These are phyloP conservation scores for Apiotrichum sp. DNA, from an alignment of 1,284 basidiomycete genomes.

Conservation along the genomic window DNA sequence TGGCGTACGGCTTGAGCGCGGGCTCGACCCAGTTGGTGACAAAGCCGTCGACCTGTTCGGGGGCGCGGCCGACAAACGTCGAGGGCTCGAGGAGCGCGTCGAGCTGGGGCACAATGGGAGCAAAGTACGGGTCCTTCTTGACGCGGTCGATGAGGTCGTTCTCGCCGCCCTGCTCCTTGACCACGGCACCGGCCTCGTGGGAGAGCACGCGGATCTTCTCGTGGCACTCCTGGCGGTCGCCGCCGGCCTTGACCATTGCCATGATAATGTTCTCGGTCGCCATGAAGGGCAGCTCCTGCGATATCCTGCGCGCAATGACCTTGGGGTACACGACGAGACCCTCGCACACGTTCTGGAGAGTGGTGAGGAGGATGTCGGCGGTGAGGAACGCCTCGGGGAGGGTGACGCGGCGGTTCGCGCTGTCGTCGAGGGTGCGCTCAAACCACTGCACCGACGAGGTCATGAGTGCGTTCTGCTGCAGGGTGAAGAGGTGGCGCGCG, in stretches of 20 bases:
- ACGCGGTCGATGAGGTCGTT: constrained; percentile 95
- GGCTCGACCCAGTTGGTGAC: constrained; percentile 81
- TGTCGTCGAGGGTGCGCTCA: constrained; percentile 91
- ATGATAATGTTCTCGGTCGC: constrained; percentile 98
- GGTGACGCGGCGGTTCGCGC: constrained; percentile 93
- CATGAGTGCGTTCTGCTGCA: constrained; percentile 90
- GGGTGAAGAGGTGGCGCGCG: constrained; percentile 82
- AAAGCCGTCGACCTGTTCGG: constrained; percentile 88
- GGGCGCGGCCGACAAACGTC: constrained; percentile 84
- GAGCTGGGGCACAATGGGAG: constrained; percentile 51
- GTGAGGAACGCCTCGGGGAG: constrained; percentile 97
- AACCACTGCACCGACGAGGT: constrained; percentile 92
- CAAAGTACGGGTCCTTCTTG: constrained; percentile 60
- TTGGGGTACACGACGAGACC: constrained; percentile 96
- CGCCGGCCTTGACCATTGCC: constrained; percentile 91
- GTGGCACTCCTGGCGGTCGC: constrained; percentile 93
- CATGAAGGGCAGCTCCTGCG: constrained; percentile 98
- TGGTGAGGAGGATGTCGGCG: constrained; percentile 91
- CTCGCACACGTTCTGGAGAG: constrained; percentile 93
- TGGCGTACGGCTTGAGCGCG: constrained; percentile 62
- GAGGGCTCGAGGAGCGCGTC: constrained; percentile 62
- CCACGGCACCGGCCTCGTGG: constrained; percentile 88
- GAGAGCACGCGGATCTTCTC: constrained; percentile 95
- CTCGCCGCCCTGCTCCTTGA: constrained; percentile 89
- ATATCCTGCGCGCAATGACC: constrained; percentile 85